A percentile compares a stretch with the other conserved stretches of the same genome.
Evolutionary conservation across 2,329 filamentous ascomycete genomes (phyloP).

Genomic region (Dactylellina cionopaga): DNA sequence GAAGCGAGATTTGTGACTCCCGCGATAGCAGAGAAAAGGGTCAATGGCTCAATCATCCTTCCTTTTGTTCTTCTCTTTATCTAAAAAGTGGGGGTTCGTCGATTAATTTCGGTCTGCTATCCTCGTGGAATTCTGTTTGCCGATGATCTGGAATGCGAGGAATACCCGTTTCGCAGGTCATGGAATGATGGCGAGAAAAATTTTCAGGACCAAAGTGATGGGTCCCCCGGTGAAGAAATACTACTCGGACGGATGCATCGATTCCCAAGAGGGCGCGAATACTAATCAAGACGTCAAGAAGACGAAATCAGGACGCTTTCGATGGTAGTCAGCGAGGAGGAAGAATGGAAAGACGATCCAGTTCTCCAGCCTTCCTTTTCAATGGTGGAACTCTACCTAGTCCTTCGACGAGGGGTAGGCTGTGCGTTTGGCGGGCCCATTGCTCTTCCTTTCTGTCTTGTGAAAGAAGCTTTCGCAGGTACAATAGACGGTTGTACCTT

Average conservation of each 20-base stretch:
- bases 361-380: constrained; percentile 44
- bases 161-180: constrained; percentile 19
- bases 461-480: neutral
- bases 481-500: constrained; percentile 21
- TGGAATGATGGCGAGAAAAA: constrained; percentile 48
- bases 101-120: constrained; percentile 17
- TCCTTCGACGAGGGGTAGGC: constrained; percentile 2
- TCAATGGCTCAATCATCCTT: constrained; percentile 48
- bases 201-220: constrained; percentile 17
- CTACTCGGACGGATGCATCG: constrained; percentile 51
- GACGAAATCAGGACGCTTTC: constrained; percentile 41
- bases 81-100: neutral
- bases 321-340: constrained; percentile 6
- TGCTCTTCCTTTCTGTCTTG: constrained; percentile 10
- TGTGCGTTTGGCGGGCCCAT: constrained; percentile 18
- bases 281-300: constrained; percentile 39
- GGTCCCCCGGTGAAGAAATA: constrained; percentile 43
- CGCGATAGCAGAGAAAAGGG: constrained; percentile 46
- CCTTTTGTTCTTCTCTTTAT: constrained; percentile 16
- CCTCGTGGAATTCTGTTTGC: constrained; percentile 28
- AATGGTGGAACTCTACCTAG: constrained; percentile 9
- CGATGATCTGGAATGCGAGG: constrained; percentile 35
- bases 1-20: constrained; percentile 48
- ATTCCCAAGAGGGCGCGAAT: constrained; percentile 35
- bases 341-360: constrained; percentile 8